Base-by-base conservation (phyloP, 805 yeast species). In the Candida golubevii region DNA sequence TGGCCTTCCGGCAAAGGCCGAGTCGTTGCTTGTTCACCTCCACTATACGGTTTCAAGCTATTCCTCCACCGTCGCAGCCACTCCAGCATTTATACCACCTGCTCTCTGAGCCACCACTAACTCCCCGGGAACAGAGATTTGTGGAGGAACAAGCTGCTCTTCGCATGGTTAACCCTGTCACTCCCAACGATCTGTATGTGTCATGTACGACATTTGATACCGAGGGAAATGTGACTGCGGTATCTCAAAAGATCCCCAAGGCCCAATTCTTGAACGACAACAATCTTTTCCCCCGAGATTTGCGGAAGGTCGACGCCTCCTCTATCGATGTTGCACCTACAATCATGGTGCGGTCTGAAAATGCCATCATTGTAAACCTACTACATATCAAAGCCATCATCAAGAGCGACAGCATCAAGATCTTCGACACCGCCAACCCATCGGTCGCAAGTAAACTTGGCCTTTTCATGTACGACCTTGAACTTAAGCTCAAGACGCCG, bases 361-460 rank as follows among this genome's bases (percentile, higher is more conserved):
- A 78, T 50, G 84, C 95, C 41, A 85, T 91, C 14, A 69, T 93
- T 42, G 80, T 93, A 39, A 90, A 89, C 59, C 65, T 93, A 57
- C 67, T 93, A 33, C 93, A 90, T 60, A 88, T 93, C 39, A 85
- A 93, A 52, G 98, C 97, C 1, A 72, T 93, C 38, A 79, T 93
- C n/a, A 86, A 85, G 55, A 75, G 79, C 35, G 88, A 91, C 56
- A 70, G 75, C 50, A 95, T 93, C 8, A 75, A 86, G 66, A 76
- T 93, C 1, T 93, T 93, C 63, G 98, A 93, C 58, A 82, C 88
- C 11, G 71, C 82, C 42, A 78, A 66, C 41, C 77, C 83, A 2
- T 74, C 78, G n/a, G 76, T 80, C n/a, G 87, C 91, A 0, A 73
- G 81, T 12, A 78, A 78, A 47, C 61, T 88, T 43, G 87, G 96